Conservation (phyloP, 2,329 filamentous ascomycete species). For the Didymosphaeria variabile region DNA sequence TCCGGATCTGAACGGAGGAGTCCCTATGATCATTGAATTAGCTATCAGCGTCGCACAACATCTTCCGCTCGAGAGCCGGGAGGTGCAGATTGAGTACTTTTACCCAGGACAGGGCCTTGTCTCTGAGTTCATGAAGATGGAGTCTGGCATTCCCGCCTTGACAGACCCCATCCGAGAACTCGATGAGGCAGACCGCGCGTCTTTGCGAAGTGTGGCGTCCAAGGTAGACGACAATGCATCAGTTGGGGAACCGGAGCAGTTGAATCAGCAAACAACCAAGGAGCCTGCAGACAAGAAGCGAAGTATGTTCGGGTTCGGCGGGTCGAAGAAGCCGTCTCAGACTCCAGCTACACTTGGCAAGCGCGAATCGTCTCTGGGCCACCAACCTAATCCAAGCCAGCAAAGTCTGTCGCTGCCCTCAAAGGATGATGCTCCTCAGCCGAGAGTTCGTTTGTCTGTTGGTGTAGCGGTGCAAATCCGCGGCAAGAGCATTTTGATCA, state of each 20-base stretch:
- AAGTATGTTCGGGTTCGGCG: slow-evolving; percentile 55
- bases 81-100: slow-evolving; percentile 88
- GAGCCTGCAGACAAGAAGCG: slow-evolving; percentile 46
- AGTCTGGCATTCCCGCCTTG: slow-evolving; percentile 63
- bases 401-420: slow-evolving; percentile 47
- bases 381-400: slow-evolving; percentile 34
- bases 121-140: slow-evolving; percentile 83
- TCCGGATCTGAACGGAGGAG: slow-evolving; percentile 83
- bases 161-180: slow-evolving; percentile 53
- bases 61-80: slow-evolving; percentile 87
- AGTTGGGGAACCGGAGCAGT: slow-evolving; percentile 39
- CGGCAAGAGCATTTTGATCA: slow-evolving; percentile 59
- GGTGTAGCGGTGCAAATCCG: slow-evolving; percentile 59
- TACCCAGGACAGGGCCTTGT: slow-evolving; percentile 77
- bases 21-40: slow-evolving; percentile 91
- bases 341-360: slow-evolving; percentile 48
- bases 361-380: slow-evolving; percentile 50
- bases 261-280: slow-evolving; percentile 30
- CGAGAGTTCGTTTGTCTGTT: slow-evolving; percentile 58
- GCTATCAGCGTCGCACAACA: slow-evolving; percentile 87
- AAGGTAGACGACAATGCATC: slow-evolving; percentile 41
- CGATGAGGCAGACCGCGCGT: slow-evolving; percentile 54
- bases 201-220: slow-evolving; percentile 44
- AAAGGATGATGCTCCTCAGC: slow-evolving; percentile 52
- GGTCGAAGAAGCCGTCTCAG: slow-evolving; percentile 48